Evolutionary conservation across 768 basidiomycete genomes (phyloP), one percentile per base, ranked within the genome.

Genomic region (Trametopsis cervina): DNA sequence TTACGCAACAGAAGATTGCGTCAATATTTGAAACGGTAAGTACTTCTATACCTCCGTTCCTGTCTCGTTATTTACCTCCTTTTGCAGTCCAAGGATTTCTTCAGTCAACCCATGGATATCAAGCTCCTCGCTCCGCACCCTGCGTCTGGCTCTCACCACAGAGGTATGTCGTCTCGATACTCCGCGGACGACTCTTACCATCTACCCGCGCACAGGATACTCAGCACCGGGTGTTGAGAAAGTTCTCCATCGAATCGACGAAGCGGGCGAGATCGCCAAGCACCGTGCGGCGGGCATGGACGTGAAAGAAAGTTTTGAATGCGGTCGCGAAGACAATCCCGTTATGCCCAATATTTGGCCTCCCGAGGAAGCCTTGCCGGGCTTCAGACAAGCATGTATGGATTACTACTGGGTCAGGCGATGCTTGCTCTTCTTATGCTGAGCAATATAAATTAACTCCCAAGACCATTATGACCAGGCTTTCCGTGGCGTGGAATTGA

Each of bases 271-370:
- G 33, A 49, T 67, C 21, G 53, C 59, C 21, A 51, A 53, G 33
- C 58, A 59, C 27, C 63, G 65, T 18, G 57, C 54, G 18, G 59
- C 65, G 25, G 60, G 66, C 18, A 70, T 68, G 3, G 67, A 66
- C 33, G 62, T 73, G 40, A 78, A 77, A 54, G 78, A 79, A 57
- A 76, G 71, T 49, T 79, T 78, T 46, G 78, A 80, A 49, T 66
- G 68, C n/a, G 78, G 77, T 1, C 64, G 71, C 22, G 78, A 78
- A 40, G 63, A 69, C n/a, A 63, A 72, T 39, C 58, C 56, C 3
- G 51, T 40, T 13, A 71, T 74, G 65, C 76, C 78, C 1, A 80
- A 81, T 53, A 76, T 80, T 27, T 81, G 80, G 78, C 69, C 75
- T 10, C 72, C 75, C 0, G 78, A 78, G 4, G 67, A 64, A 12